A percentile compares a stretch with the other conserved stretches of the same genome.
phyloP scores from a whole-genome alignment of 129 eudicot species.

The Ambrosia artemisiifolia region DNA sequence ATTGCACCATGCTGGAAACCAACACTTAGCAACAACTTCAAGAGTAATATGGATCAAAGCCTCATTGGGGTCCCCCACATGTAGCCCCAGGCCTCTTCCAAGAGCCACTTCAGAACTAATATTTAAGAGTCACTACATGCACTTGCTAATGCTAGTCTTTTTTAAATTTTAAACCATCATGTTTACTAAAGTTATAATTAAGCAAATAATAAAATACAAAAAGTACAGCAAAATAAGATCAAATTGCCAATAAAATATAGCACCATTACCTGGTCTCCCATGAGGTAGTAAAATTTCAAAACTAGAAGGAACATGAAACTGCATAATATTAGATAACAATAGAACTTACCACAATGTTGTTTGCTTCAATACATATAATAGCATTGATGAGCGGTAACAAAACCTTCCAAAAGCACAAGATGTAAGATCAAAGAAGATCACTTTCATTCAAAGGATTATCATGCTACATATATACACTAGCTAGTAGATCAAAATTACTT shows the following conservation, averaged over 20 bases:
- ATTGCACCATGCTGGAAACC: neutral
- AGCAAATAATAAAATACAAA: no score
- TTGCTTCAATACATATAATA: neutral
- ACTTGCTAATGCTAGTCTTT: slow-evolving; percentile 8
- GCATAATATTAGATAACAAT: no score
- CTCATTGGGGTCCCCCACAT: slow-evolving; percentile 14
- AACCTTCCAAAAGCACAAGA: neutral
- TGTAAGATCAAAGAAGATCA: neutral
- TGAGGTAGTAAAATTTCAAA: neutral
- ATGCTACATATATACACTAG: neutral
- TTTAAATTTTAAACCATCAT: no score
- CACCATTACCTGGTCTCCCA: neutral
- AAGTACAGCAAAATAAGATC: no score
- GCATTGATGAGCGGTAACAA: neutral
- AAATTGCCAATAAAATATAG: no score
- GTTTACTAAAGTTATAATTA: no score
- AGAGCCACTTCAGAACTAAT: slow-evolving; percentile 16
- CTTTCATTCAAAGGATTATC: neutral
- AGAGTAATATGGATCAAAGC: slow-evolving; percentile 3
- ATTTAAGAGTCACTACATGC: neutral
- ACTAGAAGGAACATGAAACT: neutral
- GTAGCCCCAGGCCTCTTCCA: slow-evolving; percentile 16
- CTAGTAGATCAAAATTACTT: no score
- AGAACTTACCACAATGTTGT: neutral
- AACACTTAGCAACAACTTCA: slow-evolving; percentile 8